Evolutionary conservation across 106 monocot genomes (phyloP), one percentile per base, ranked within the genome.

Genomic region (Agapanthus africanus): DNA sequence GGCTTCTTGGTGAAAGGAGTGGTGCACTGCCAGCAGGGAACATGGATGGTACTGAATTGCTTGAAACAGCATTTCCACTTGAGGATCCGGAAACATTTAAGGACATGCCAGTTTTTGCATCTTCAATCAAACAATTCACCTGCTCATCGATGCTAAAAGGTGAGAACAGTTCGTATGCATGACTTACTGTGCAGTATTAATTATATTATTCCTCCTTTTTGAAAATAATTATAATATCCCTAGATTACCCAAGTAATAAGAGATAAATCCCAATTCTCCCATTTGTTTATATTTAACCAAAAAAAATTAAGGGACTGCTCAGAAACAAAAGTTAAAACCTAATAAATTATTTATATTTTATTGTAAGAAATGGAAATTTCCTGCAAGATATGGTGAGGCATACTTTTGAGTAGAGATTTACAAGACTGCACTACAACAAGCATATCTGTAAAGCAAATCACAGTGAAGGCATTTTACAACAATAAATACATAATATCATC

Each of bases 1-100:
- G 72, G 71, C 93, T 94, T 74, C 93, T 84, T 28, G 94, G 94
- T 36, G 94, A 94, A 74, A 94, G 87, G 47, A 87, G 94, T 65
- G 90, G 94, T 37, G 87, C 84, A 72, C 90, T 83, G 61, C 84
- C 90, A 50, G 85, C 84, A 72, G 90, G 90, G 67, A 94, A 94
- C 80, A 90, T 90, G 13, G 87, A 94, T 66, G 87, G 90, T 65
- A 81, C 71, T 64, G 81, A 79, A 85, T 65, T 82, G 60, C 67
- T 73, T 60, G 84, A 41, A 39, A 73, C 64, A 63, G 84, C 79
- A 84, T 76, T 93, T 73, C 73, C 49, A 76, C 73, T 79, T 25
- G 74, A 73, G 41, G 13, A 72, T 13, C 82, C 78, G 69, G 71
- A 11, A 69, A 54, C 61, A 84, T 75, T 83, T 31, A 86, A 75